Conservation (phyloP, 2,329 filamentous ascomycete species). For the Knoxdaviesia proteae region DNA sequence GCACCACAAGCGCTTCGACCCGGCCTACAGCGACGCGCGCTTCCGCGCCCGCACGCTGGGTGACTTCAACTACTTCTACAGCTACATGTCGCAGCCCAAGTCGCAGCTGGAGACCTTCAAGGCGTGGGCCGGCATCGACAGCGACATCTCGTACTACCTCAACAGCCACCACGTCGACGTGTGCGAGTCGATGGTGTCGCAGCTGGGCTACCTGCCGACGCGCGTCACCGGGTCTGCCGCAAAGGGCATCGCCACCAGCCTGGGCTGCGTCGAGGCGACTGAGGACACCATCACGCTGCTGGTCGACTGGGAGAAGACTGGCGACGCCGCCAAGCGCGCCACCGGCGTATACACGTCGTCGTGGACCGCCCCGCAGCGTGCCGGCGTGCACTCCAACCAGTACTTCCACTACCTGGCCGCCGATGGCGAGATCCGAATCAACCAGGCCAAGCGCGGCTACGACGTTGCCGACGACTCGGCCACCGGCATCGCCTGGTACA, state of each 20-base stretch:
- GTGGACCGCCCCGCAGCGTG: constrained; percentile 83
- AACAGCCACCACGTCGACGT: constrained; percentile 91
- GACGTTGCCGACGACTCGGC: constrained; percentile 70
- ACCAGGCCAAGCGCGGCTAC: constrained; percentile 88
- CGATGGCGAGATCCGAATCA: constrained; percentile 67
- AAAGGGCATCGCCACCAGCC: constrained; percentile 53
- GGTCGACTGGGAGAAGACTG: constrained; percentile 67
- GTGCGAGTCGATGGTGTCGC: constrained; percentile 73
- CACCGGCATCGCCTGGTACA: constrained; percentile 62
- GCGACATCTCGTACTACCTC: constrained; percentile 88
- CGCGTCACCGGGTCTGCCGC: constrained; percentile 61
- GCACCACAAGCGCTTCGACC: constrained; percentile 93
- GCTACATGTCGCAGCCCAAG: constrained; percentile 85
- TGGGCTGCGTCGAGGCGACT: constrained; percentile 62
- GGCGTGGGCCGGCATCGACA: constrained; percentile 79
- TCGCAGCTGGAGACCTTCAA: constrained; percentile 86
- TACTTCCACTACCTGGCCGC: constrained; percentile 89
- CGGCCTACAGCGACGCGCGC: constrained; percentile 74
- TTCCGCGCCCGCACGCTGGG: constrained; percentile 57
- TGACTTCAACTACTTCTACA: constrained; percentile 49
- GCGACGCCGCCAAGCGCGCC: constrained; percentile 46
- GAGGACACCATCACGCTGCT: constrained; percentile 88
- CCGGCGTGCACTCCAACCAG: constrained; percentile 90
- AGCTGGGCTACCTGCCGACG: constrained; percentile 50
- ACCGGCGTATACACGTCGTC: constrained; percentile 85